Conservation (phyloP, 306 rosid species). For the Geum urbanum region DNA sequence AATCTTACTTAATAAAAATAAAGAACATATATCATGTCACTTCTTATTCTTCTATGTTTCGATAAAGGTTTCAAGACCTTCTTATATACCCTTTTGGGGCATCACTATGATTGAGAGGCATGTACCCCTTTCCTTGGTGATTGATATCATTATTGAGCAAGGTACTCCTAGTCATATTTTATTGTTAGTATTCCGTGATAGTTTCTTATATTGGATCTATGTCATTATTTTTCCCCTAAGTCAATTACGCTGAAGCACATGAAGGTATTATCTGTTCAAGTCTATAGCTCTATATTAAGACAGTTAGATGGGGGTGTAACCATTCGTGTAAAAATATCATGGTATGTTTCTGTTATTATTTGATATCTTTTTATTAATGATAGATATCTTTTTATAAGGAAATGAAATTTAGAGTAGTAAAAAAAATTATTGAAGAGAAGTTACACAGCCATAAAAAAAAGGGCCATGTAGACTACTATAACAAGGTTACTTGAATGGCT, state of each 20-base stretch:
- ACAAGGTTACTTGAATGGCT: neutral
- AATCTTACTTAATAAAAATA: conserved; percentile 10
- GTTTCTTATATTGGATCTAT: neutral
- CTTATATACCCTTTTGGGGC: conserved; percentile 76
- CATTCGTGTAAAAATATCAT: neutral
- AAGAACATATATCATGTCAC: neutral
- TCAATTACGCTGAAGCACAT: neutral
- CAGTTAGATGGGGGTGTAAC: neutral
- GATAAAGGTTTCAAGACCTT: conserved; percentile 82
- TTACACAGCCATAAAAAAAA: neutral
- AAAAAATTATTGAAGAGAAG: neutral
- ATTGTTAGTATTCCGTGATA: neutral
- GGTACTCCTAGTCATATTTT: conserved; percentile 34
- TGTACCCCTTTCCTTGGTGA: conserved; percentile 67
- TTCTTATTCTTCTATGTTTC: neutral
- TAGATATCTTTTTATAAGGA: neutral
- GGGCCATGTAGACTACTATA: neutral
- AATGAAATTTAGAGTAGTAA: neutral
- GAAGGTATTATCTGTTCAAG: neutral
- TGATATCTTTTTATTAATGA: neutral
- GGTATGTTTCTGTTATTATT: neutral
- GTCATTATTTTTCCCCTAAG: neutral
- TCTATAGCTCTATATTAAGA: neutral
- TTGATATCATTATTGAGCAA: conserved; percentile 85
- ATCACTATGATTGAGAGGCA: conserved; percentile 56